These are phyloP conservation scores for Pseudoscleropodium purum DNA, from an alignment of 225 moss, liverwort and hornwort species.

Conservation along the genomic window DNA sequence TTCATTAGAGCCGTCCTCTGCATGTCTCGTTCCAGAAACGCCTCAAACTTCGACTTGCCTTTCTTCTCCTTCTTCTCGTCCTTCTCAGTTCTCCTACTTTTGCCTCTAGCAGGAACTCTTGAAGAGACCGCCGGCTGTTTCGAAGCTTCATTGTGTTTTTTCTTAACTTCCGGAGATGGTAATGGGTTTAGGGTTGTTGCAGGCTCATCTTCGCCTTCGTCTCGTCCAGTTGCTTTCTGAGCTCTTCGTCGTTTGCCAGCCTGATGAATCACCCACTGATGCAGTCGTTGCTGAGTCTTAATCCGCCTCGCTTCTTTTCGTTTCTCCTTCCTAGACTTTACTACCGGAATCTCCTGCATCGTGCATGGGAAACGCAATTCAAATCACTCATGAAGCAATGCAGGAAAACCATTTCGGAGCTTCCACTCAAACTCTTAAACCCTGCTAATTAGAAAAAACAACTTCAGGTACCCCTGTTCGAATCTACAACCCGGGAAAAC, in stretches of 20 bases:
- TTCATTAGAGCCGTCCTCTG: constrained; percentile 13
- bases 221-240: neutral
- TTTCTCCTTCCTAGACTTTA: constrained; percentile 34
- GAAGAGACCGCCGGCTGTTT: neutral
- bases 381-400: neutral
- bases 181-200: neutral
- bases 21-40: constrained; percentile 46
- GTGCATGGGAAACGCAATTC: neutral
- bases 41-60: constrained; percentile 49
- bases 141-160: neutral
- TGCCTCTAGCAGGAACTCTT: neutral
- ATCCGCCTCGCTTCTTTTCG: constrained; percentile 36
- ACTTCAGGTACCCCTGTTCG: neutral
- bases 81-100: neutral
- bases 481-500: neutral
- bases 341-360: constrained; percentile 8
- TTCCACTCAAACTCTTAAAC: neutral
- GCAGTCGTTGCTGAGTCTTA: constrained; percentile 35
- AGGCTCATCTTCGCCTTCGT: neutral
- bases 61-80: constrained; percentile 22
- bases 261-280: constrained; percentile 39
- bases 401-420: neutral
- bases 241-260: constrained; percentile 33
- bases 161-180: neutral
- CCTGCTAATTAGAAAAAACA: neutral